phyloP scores from a whole-genome alignment of 768 basidiomycete genomes.

The Hirschioporus abietinus region DNA sequence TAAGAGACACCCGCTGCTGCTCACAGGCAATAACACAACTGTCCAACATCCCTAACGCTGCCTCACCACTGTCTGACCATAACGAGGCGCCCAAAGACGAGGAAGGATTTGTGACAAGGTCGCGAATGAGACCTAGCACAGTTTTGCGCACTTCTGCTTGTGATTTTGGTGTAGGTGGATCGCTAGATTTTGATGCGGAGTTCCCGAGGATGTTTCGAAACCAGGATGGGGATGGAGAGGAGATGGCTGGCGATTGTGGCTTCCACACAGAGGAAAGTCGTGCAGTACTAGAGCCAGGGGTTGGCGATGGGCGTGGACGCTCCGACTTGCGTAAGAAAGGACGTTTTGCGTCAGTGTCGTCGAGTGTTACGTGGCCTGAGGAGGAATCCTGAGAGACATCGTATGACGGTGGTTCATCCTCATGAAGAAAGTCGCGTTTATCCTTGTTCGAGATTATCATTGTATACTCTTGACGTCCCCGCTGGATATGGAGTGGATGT shows the following conservation, averaged over 20 bases:
- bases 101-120: slow-evolving; percentile 26
- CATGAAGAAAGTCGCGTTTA: too few species aligned
- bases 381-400: too few species aligned
- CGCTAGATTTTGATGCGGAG: neutral
- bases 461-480: too few species aligned
- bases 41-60: slow-evolving; percentile 40
- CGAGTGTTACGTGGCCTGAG: too few species aligned
- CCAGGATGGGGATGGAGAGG: neutral
- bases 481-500: too few species aligned
- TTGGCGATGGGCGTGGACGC: too few species aligned
- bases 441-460: too few species aligned
- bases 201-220: neutral
- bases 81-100: slow-evolving; percentile 10
- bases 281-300: too few species aligned
- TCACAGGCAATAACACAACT: slow-evolving; percentile 61
- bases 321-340: too few species aligned
- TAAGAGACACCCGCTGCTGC: slow-evolving; percentile 42
- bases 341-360: too few species aligned
- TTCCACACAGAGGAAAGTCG: neutral
- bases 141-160: slow-evolving; percentile 43
- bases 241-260: neutral
- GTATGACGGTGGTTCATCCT: too few species aligned
- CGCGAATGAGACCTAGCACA: slow-evolving; percentile 50
- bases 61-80: slow-evolving; percentile 12
- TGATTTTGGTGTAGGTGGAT: neutral